Base-by-base conservation (phyloP, 345 rosid genomes). In the Lepidium sativum region DNA sequence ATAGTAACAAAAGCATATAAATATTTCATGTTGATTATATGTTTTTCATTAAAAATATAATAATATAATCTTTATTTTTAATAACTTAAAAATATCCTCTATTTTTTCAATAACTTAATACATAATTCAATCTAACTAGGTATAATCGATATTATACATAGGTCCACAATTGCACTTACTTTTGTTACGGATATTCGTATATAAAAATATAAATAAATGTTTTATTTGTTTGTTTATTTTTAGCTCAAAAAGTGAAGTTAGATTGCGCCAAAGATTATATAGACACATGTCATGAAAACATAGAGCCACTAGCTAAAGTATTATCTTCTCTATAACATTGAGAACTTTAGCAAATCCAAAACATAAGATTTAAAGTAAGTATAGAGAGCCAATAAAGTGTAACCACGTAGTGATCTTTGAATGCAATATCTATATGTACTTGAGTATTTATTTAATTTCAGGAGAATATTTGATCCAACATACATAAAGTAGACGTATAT, bases 81-180 rank as follows among this genome's bases (percentile, higher is more conserved):
- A n/a, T n/a, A n/a, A n/a, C n/a, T n/a, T n/a, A n/a, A n/a, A n/a
- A n/a, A n/a, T n/a, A n/a, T n/a, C n/a, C n/a, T n/a, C n/a, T n/a
- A n/a, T n/a, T n/a, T n/a, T n/a, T n/a, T n/a, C n/a, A n/a, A n/a
- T n/a, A n/a, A n/a, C n/a, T n/a, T n/a, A n/a, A n/a, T n/a, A n/a
- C n/a, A n/a, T n/a, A n/a, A n/a, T n/a, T n/a, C n/a, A n/a, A n/a
- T n/a, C n/a, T n/a, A n/a, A n/a, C n/a, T n/a, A n/a, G n/a, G n/a
- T n/a, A n/a, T n/a, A n/a, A n/a, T n/a, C n/a, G n/a, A n/a, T n/a
- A n/a, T n/a, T n/a, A n/a, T n/a, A n/a, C n/a, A n/a, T n/a, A n/a
- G 68, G 74, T 69, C 74, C 74, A 60, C 68, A 61, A 15, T 0
- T 60, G 53, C 74, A 69, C 74, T 69, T 60, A 3, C 54, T 33